Evolutionary conservation across 2,329 filamentous ascomycete species (phyloP).

Genomic region (Nigrospora osmanthi): DNA sequence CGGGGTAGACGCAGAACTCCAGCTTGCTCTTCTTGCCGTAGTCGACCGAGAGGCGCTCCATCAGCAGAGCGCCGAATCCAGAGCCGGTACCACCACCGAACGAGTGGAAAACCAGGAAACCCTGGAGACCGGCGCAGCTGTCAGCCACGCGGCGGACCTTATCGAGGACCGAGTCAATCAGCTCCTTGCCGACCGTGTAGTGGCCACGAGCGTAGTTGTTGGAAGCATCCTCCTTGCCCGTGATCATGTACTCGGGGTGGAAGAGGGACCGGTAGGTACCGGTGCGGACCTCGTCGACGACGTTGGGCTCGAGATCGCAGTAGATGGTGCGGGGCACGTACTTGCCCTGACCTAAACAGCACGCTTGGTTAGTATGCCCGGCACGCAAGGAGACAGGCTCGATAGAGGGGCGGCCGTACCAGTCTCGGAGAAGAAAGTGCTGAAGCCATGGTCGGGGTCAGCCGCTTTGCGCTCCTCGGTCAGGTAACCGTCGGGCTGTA

Average conservation of each 20-base stretch:
- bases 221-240: constrained; percentile 98
- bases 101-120: constrained; percentile 99
- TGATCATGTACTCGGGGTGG: constrained; percentile 99
- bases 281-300: constrained; percentile 98
- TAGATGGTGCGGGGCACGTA: constrained; percentile 99
- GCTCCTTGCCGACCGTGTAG: constrained; percentile 99
- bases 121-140: constrained; percentile 95
- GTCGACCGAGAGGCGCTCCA: constrained; percentile 98
- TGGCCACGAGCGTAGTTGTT: constrained; percentile 99
- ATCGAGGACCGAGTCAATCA: constrained; percentile 96
- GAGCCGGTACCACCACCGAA: constrained; percentile 99
- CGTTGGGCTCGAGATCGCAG: constrained; percentile 99
- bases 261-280: constrained; percentile 93
- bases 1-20: constrained; percentile 98
- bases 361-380: not conserved
- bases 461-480: constrained; percentile 94
- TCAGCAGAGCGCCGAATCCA: constrained; percentile 94
- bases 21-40: constrained; percentile 99
- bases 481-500: constrained; percentile 93
- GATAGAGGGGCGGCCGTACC: constrained; percentile 46
- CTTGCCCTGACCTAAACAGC: constrained; percentile 77
- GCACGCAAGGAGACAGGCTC: constrained; percentile 2
- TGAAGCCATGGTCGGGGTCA: constrained; percentile 95
- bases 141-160: constrained; percentile 96
- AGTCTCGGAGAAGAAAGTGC: constrained; percentile 99